phyloP scores from a whole-genome alignment of 1,139 yeast genomes.

The Blastobotrys capitulatus region DNA sequence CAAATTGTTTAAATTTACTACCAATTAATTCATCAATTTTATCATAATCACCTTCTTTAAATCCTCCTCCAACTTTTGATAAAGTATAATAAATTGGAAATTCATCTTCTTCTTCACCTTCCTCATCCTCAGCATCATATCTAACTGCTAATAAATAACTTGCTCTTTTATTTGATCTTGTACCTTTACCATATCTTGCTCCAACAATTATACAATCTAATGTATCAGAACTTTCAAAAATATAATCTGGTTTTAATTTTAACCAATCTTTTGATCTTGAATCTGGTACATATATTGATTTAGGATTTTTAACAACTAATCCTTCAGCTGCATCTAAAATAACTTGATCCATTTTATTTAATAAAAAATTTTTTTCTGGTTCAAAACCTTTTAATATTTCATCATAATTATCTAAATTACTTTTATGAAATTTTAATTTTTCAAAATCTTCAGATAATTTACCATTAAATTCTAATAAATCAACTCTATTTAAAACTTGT shows the following conservation, averaged over 20 bases:
- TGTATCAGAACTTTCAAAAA: conserved; percentile 81
- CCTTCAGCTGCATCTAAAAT: conserved; percentile 69
- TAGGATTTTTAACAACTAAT: conserved; percentile 62
- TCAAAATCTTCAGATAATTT: conserved; percentile 30
- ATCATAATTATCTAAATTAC: conserved; percentile 32
- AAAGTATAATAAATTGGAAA: no score
- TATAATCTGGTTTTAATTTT: conserved; percentile 86
- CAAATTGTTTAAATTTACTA: conserved; percentile 52
- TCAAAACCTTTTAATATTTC: background rate
- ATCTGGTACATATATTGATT: conserved; percentile 55
- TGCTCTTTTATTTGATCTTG: conserved; percentile 37
- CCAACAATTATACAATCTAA: conserved; percentile 79
- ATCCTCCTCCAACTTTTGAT: conserved; percentile 82
- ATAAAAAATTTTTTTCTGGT: background rate
- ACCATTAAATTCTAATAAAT: conserved; percentile 6
- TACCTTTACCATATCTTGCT: conserved; percentile 62
- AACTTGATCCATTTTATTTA: conserved; percentile 38
- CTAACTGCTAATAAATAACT: conserved; percentile 68
- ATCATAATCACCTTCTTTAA: conserved; percentile 56
- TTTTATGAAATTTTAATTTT: conserved; percentile 38
- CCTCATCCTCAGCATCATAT: no score
- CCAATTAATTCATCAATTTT: conserved; percentile 51
- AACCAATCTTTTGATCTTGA: conserved; percentile 61
- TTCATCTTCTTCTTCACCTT: no score
- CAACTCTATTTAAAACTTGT: background rate